These are phyloP conservation scores for Chiua virens DNA, from an alignment of 768 basidiomycete genomes.

Conservation along the genomic window DNA sequence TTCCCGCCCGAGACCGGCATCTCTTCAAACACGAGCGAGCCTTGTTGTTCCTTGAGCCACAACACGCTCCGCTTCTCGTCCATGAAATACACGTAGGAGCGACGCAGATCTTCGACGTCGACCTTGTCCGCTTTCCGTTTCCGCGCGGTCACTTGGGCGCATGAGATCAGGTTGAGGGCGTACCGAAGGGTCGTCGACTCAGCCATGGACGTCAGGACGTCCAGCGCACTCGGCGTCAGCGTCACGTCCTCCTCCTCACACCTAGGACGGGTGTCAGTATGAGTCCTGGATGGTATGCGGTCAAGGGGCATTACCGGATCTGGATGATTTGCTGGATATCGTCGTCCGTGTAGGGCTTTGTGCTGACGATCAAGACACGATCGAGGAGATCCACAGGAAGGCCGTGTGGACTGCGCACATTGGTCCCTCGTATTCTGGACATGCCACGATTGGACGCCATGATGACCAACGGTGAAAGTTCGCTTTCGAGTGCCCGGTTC, in stretches of 20 bases:
- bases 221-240: conserved; percentile 67
- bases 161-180: conserved; percentile 92
- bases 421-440: conserved; percentile 92
- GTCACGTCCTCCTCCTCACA: conserved; percentile 96
- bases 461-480: conserved; percentile 91
- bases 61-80: conserved; percentile 92
- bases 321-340: conserved; percentile 92
- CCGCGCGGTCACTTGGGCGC: conserved; percentile 80
- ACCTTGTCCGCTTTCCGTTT: conserved; percentile 82
- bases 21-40: conserved; percentile 73
- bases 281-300: neutral
- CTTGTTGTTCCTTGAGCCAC: conserved; percentile 86
- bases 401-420: conserved; percentile 92
- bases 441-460: conserved; percentile 98
- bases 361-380: conserved; percentile 94
- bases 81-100: conserved; percentile 88
- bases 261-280: conserved; percentile 35
- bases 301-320: conserved; percentile 59
- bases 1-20: conserved; percentile 38
- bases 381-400: conserved; percentile 94
- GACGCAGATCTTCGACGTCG: conserved; percentile 79
- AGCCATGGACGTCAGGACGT: conserved; percentile 88
- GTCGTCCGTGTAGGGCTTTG: conserved; percentile 76
- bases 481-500: conserved; percentile 92
- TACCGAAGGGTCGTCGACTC: conserved; percentile 89